Percentiles rank a stretch among this genome's conserved stretches.
Conservation (phyloP, 2,329 filamentous ascomycete genomes). For the Fusarium sp. region DNA sequence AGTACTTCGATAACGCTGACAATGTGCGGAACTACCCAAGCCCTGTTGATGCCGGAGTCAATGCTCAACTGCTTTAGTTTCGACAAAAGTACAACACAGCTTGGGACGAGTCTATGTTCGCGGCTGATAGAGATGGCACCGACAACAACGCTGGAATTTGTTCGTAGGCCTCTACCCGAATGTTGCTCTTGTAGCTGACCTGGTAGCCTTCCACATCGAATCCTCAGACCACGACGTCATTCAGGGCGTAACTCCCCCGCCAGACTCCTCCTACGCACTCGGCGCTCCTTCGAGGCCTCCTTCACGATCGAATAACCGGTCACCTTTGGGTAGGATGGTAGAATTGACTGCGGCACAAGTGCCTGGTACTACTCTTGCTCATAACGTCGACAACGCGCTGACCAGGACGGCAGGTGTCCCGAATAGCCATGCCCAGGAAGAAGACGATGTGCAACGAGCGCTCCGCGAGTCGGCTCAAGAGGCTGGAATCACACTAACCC, state of each 20-base stretch:
- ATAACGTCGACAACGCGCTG: conserved; percentile 38
- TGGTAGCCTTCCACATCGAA: conserved; percentile 67
- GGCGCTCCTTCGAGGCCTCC: conserved; percentile 71
- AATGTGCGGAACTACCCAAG: conserved; percentile 41
- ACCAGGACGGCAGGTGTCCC: conserved; percentile 50
- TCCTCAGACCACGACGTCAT: conserved; percentile 59
- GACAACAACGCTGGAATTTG: conserved; percentile 58
- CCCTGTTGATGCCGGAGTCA: conserved; percentile 1
- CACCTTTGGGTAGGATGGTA: conserved; percentile 65
- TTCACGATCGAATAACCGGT: conserved; percentile 68
- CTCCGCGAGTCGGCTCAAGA: conserved; percentile 67
- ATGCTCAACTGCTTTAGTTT: conserved; percentile 52
- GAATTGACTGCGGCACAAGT: conserved; percentile 59
- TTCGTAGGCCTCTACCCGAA: conserved; percentile 44
- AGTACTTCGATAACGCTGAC: conserved; percentile 63
- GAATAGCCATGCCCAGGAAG: conserved; percentile 57
- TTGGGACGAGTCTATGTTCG: conserved; percentile 69
- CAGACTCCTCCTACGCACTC: conserved; percentile 55
- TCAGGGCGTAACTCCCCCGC: conserved; percentile 57
- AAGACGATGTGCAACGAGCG: conserved; percentile 68
- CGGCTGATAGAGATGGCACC: conserved; percentile 64
- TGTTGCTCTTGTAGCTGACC: conserved; percentile 39
- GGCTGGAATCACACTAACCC: conserved; percentile 57
- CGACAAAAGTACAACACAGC: conserved; percentile 57
- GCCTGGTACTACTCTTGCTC: conserved; percentile 53